A percentile compares a stretch with the other conserved stretches of the same genome.
Conservation (phyloP, 2,329 filamentous ascomycete genomes). For the Thermochaetoides dissita region DNA sequence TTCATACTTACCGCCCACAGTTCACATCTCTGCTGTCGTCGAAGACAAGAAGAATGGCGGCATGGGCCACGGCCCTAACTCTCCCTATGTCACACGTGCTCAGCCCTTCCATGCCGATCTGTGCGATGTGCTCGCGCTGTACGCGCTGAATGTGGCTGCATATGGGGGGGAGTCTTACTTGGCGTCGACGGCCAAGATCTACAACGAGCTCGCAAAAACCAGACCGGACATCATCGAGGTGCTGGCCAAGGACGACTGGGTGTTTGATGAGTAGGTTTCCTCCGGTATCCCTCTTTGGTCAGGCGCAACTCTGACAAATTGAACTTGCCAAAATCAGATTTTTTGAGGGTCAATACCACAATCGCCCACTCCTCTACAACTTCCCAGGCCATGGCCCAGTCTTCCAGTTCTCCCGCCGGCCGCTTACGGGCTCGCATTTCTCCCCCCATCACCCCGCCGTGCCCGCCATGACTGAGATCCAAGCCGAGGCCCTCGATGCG, state of each 20-base stretch:
- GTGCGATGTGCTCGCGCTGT: constrained; percentile 22
- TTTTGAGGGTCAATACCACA: constrained; percentile 12
- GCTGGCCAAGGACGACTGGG: constrained; percentile 13
- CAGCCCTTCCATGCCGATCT: constrained; percentile 30
- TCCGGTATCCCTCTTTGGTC: background rate
- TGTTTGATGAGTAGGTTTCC: constrained; percentile 11
- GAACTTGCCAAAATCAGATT: constrained; percentile 3
- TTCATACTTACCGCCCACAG: constrained; percentile 2
- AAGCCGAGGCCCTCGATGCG: constrained; percentile 15
- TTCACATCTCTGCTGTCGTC: constrained; percentile 14
- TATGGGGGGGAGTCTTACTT: constrained; percentile 13
- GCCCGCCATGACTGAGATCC: constrained; percentile 14
- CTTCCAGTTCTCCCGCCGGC: constrained; percentile 16
- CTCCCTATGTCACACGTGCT: constrained; percentile 12
- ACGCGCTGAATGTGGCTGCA: constrained; percentile 11
- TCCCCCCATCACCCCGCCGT: constrained; percentile 12
- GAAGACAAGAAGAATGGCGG: constrained; percentile 11
- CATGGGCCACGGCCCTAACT: constrained; percentile 11
- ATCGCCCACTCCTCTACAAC: constrained; percentile 11
- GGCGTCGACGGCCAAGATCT: constrained; percentile 13
- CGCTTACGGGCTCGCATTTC: constrained; percentile 12
- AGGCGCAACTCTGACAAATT: background rate
- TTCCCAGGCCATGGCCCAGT: constrained; percentile 11
- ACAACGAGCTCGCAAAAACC: constrained; percentile 13
- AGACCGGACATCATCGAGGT: constrained; percentile 13